Percentiles rank a stretch among this genome's conserved stretches.
Evolutionary conservation across 2,329 filamentous ascomycete genomes (phyloP).

Genomic region (Apiospora aurea): DNA sequence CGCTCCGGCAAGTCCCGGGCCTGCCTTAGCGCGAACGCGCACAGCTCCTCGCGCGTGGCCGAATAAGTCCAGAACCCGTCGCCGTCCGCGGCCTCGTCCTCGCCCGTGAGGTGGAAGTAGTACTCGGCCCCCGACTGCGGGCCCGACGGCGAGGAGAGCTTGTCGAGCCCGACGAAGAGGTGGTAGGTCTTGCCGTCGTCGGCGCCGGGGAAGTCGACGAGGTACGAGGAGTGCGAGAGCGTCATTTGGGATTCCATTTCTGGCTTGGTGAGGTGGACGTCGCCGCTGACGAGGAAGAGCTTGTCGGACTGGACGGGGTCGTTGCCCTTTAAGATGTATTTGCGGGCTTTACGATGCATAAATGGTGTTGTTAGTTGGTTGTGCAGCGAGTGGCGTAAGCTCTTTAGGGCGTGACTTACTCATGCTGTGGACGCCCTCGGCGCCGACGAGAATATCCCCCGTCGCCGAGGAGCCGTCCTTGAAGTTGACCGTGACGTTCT

Average conservation of each 20-base stretch:
- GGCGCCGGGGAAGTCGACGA: conserved; percentile 31
- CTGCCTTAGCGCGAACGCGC: conserved; percentile 47
- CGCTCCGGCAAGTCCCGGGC: conserved; percentile 29
- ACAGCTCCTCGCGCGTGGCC: conserved; percentile 57
- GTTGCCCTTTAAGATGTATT: conserved; percentile 38
- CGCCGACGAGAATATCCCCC: conserved; percentile 39
- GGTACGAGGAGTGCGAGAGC: conserved; percentile 42
- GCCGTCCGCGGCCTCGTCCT: neutral
- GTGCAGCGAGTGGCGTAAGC: too few relatives aligned
- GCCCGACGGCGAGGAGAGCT: conserved; percentile 26
- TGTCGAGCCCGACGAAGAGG: conserved; percentile 36
- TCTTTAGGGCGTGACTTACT: too few relatives aligned
- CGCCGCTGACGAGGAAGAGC: conserved; percentile 39
- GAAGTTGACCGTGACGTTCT: conserved; percentile 34
- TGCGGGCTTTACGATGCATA: too few relatives aligned
- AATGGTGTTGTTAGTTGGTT: too few relatives aligned
- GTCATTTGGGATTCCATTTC: conserved; percentile 41
- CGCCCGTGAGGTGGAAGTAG: conserved; percentile 34
- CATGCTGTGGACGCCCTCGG: conserved; percentile 39
- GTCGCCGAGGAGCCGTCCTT: conserved; percentile 36
- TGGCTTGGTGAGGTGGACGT: conserved; percentile 36
- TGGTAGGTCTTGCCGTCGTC: conserved; percentile 18
- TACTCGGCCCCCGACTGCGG: conserved; percentile 33
- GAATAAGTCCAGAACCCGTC: conserved; percentile 71
- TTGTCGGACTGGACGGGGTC: conserved; percentile 39